Base-by-base conservation (phyloP, 179 eudicot species). In the Vitellaria paradoxa region DNA sequence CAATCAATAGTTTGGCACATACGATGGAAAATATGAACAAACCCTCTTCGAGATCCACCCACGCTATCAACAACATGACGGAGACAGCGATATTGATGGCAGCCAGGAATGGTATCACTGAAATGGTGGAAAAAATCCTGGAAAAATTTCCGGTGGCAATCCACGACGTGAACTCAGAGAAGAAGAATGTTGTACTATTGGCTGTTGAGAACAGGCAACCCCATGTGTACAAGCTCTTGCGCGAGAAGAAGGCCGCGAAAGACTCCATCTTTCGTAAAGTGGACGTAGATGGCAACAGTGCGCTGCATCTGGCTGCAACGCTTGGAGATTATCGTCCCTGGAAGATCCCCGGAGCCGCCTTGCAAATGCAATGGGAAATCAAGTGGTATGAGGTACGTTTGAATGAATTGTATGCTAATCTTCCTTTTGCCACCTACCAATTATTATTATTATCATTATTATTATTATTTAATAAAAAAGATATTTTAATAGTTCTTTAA, bases 361-460 rank as follows among this genome's bases (percentile, higher is more conserved):
- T 79, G 60, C n/a, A n/a, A n/a, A n/a, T n/a, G n/a, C n/a, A n/a
- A n/a, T n/a, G n/a, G n/a, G n/a, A n/a, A n/a, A n/a, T 74, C 47
- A 74, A 74, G 78, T 79, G 82, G 82, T 79, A 74, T 47, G 61
- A 79, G 82, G 82, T 79, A 67, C 37, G 65, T n/a, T n/a, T n/a
- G 37, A 30, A 30, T 30, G 37, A 30, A 30, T 0, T 30, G 37
- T 30, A 30, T 30, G 37, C 37, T 30, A 30, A 30, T 2, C 37
- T 30, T 30, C 37, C 37, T 30, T 30, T 30, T 2, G 37, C 37
- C 37, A 30, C 2, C 2, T 30, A 30, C 37, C 2, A 30, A 30
- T 30, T 30, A 30, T 30, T 30, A n/a, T n/a, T n/a, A n/a, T n/a
- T n/a, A n/a, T n/a, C n/a, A n/a, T 30, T 30, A 0, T 30, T 30